These are phyloP conservation scores for Piper longum DNA, from an alignment of 164 flowering plant species.

Conservation along the genomic window DNA sequence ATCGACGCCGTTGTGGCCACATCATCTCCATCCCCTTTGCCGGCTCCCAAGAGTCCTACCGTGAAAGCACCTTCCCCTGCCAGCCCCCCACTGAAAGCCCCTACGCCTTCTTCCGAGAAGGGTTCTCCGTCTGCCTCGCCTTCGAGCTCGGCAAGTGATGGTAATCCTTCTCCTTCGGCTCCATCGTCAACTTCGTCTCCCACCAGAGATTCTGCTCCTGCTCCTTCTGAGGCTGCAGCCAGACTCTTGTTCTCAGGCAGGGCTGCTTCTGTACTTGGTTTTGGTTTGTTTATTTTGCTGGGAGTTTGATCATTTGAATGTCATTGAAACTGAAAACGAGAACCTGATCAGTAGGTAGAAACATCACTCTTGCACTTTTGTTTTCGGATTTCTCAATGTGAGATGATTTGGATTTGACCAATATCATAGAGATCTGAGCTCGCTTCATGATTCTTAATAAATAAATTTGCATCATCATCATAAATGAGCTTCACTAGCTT, in stretches of 20 bases:
- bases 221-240: background rate
- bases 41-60: constrained; percentile 7
- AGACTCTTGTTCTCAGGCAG: background rate
- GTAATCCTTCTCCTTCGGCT: background rate
- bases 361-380: background rate
- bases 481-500: too few relatives aligned
- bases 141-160: background rate
- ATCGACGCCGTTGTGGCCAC: constrained; percentile 18
- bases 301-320: background rate
- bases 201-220: background rate
- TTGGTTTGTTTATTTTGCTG: background rate
- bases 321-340: too few relatives aligned
- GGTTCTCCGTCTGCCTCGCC: constrained; percentile 1
- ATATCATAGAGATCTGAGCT: background rate
- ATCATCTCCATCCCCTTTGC: constrained; percentile 4
- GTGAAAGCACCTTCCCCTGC: constrained; percentile 6
- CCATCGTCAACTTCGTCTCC: background rate
- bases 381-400: too few relatives aligned
- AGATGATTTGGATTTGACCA: background rate
- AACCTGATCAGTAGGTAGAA: too few relatives aligned
- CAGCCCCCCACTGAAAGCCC: constrained; percentile 5
- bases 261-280: background rate
- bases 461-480: background rate
- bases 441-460: background rate
- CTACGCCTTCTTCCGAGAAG: constrained; percentile 5